These are phyloP conservation scores for Earliella scabrosa DNA, from an alignment of 1,284 basidiomycete species.

Conservation along the genomic window DNA sequence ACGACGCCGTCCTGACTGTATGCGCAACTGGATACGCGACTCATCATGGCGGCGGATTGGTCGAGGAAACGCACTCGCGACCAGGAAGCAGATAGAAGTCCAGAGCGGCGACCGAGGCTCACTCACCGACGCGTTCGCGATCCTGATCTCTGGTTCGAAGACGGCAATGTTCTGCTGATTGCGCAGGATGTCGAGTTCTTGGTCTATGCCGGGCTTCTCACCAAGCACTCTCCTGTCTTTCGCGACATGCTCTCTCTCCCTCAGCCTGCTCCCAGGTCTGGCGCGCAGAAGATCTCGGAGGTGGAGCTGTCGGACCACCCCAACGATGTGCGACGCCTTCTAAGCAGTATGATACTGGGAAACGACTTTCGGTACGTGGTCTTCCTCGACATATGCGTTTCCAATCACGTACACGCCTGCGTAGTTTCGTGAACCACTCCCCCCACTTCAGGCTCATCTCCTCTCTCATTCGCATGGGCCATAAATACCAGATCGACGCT, in stretches of 20 bases:
- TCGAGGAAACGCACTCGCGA: too few species aligned
- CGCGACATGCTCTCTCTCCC: not conserved
- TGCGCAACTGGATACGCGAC: too few species aligned
- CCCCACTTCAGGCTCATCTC: constrained; percentile 4
- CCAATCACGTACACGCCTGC: not conserved
- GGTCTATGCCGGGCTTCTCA: not conserved
- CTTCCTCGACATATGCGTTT: not conserved
- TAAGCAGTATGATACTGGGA: too few species aligned
- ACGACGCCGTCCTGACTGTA: too few species aligned
- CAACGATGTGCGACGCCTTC: constrained; percentile 7
- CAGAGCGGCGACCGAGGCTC: too few species aligned
- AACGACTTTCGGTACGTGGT: too few species aligned
- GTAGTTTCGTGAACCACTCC: not conserved
- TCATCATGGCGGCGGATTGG: too few species aligned
- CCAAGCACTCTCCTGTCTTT: constrained; percentile 3
- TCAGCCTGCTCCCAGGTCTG: not conserved
- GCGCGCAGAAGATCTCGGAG: too few species aligned
- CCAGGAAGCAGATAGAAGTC: too few species aligned
- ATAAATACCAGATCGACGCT: constrained; percentile 10
- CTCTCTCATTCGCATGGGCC: constrained; percentile 4
- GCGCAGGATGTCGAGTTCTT: not conserved
- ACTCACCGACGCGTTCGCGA: too few species aligned
- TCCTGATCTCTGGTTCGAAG: constrained; percentile 5
- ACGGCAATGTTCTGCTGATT: constrained; percentile 4
- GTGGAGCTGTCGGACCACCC: constrained; percentile 9